A percentile compares a stretch with the other conserved stretches of the same genome.
phyloP scores from a whole-genome alignment of 2,329 filamentous ascomycete species.

The Calonectria naviculata region DNA sequence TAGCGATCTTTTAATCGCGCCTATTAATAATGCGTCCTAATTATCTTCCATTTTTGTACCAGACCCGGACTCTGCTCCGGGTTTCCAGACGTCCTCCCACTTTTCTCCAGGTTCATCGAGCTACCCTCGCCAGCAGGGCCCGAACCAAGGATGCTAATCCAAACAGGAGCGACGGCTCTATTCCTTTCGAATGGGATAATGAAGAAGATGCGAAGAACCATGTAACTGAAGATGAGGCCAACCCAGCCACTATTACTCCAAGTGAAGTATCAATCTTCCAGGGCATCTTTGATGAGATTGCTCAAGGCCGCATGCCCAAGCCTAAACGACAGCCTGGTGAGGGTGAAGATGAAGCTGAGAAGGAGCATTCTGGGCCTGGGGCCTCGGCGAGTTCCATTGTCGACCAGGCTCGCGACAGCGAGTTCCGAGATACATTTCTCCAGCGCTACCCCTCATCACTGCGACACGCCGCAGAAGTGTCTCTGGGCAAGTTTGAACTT shows the following conservation, averaged over 20 bases:
- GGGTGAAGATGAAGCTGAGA: not conserved
- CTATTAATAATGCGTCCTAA: conserved; percentile 56
- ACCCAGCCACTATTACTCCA: conserved; percentile 57
- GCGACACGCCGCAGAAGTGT: conserved; percentile 52
- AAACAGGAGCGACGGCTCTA: conserved; percentile 47
- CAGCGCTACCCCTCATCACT: conserved; percentile 52
- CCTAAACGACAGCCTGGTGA: conserved; percentile 36
- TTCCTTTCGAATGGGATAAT: conserved; percentile 66
- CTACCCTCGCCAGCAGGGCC: conserved; percentile 28
- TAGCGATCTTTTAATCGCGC: not conserved
- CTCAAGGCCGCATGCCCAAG: conserved; percentile 47
- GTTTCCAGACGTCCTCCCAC: conserved; percentile 39
- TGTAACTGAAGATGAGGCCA: not conserved
- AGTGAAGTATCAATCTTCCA: conserved; percentile 68
- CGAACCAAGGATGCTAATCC: conserved; percentile 13
- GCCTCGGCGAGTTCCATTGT: conserved; percentile 39
- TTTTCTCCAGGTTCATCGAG: conserved; percentile 34
- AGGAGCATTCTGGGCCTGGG: not conserved
- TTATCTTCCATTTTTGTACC: conserved; percentile 76
- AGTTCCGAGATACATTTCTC: conserved; percentile 50
- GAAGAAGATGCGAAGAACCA: conserved; percentile 45
- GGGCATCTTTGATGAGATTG: conserved; percentile 63
- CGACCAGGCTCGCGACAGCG: conserved; percentile 46
- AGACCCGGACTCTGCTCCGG: conserved; percentile 69
- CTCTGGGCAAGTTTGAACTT: conserved; percentile 51